Conservation (phyloP, 1,284 basidiomycete genomes). For the Neonothopanus nambi region DNA sequence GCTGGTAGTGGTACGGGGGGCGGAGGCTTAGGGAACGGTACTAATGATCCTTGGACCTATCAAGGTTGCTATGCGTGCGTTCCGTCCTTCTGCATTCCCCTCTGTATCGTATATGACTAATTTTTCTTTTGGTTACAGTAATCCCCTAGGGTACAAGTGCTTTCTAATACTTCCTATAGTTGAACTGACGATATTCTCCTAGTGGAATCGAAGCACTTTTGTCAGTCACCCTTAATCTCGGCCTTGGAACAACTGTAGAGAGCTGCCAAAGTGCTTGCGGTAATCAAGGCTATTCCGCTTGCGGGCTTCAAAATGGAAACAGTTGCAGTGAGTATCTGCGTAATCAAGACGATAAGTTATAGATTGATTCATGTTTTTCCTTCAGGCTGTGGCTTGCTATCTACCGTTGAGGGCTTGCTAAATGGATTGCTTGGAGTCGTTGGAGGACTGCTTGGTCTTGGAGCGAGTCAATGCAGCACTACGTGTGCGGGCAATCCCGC, state of each 20-base stretch:
- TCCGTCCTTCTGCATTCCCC: background rate
- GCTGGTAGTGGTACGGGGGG: background rate
- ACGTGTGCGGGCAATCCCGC: too few relatives aligned
- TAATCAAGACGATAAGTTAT: background rate
- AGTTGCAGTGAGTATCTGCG: constrained; percentile 1
- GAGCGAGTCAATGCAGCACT: too few relatives aligned
- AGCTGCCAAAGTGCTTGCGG: background rate
- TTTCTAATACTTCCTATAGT: background rate
- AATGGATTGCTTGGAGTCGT: too few relatives aligned
- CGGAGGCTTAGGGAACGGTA: background rate
- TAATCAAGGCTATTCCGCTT: background rate
- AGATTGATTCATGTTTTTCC: too few relatives aligned
- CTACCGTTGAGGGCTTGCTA: too few relatives aligned
- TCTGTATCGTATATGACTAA: background rate
- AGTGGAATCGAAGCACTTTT: background rate
- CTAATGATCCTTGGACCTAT: background rate
- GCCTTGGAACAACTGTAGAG: background rate
- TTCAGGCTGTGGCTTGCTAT: too few relatives aligned
- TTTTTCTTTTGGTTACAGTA: background rate
- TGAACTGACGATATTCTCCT: too few relatives aligned
- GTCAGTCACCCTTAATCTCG: background rate
- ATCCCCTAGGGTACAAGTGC: background rate
- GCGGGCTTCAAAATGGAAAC: background rate
- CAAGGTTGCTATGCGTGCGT: background rate
- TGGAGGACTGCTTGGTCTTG: too few relatives aligned